These are phyloP conservation scores for Colletotrichum noveboracense DNA, from an alignment of 2,329 filamentous ascomycete genomes.

Conservation along the genomic window DNA sequence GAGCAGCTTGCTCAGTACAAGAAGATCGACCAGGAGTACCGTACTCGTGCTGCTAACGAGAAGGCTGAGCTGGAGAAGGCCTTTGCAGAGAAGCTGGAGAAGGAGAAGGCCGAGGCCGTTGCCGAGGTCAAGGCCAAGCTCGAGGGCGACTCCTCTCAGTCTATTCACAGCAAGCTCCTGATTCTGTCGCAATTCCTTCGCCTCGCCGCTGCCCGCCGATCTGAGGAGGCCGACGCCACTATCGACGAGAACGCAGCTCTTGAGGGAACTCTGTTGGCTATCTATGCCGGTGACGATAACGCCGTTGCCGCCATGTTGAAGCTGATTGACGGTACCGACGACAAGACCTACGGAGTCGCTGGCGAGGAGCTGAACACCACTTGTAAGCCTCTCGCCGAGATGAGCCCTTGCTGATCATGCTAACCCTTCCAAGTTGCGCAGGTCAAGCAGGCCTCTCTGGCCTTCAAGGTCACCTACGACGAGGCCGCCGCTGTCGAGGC, in stretches of 20 bases:
- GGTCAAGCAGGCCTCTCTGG: conserved; percentile 53
- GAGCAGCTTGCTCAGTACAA: conserved; percentile 77
- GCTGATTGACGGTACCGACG: conserved; percentile 74
- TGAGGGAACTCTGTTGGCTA: conserved; percentile 78
- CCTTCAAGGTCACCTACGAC: conserved; percentile 54
- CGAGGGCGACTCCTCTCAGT: conserved; percentile 56
- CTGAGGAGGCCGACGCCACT: conserved; percentile 68
- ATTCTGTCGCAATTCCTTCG: conserved; percentile 81
- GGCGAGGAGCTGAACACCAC: conserved; percentile 71
- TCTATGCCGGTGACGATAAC: conserved; percentile 78
- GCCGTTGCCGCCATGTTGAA: conserved; percentile 79
- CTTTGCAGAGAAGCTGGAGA: conserved; percentile 55
- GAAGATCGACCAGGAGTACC: conserved; percentile 77
- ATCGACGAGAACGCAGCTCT: conserved; percentile 80
- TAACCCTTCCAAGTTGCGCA: conserved; percentile 48
- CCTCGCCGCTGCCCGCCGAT: conserved; percentile 76
- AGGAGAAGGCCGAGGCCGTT: conserved; percentile 58
- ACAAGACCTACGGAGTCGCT: conserved; percentile 68
- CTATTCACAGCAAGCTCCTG: conserved; percentile 69
- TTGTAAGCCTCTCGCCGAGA: conserved; percentile 60
- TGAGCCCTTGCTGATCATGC: neutral
- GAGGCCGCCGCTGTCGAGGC: conserved; percentile 25
- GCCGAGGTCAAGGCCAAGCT: conserved; percentile 61
- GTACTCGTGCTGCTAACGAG: conserved; percentile 61
- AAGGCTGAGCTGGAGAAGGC: conserved; percentile 66